Evolutionary conservation across 2,329 filamentous ascomycete genomes (phyloP).

Genomic region (Apiospora saccharicola): DNA sequence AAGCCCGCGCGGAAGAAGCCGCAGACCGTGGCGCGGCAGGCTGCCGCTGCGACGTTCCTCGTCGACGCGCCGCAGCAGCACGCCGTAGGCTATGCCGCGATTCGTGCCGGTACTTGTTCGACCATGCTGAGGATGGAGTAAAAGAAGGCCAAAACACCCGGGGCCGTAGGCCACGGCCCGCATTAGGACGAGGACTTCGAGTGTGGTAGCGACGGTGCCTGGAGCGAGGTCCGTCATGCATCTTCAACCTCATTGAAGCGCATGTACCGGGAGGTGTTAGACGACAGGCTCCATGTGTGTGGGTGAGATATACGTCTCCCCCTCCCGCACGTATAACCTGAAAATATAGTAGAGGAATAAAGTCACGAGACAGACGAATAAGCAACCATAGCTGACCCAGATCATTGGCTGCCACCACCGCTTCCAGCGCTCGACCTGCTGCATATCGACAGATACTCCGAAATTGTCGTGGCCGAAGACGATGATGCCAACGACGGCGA

Average conservation of each 20-base stretch:
- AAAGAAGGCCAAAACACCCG: constrained; percentile 48
- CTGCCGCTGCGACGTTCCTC: constrained; percentile 51
- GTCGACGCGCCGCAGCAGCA: constrained; percentile 44
- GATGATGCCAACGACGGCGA: constrained; percentile 40
- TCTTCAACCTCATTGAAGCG: constrained; percentile 39
- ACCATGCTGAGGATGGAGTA: constrained; percentile 49
- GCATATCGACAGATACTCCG: constrained; percentile 40
- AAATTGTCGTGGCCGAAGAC: constrained; percentile 43
- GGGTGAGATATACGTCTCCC: background rate
- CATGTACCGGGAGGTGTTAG: no score
- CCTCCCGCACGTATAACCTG: background rate
- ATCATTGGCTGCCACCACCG: constrained; percentile 46
- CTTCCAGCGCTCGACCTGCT: constrained; percentile 43
- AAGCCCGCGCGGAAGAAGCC: constrained; percentile 64
- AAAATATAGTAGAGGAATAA: background rate
- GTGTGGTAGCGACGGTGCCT: constrained; percentile 43
- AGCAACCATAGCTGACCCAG: constrained; percentile 42
- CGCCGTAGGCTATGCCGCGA: constrained; percentile 48
- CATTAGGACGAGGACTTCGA: constrained; percentile 47
- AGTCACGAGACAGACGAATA: background rate
- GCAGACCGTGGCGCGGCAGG: constrained; percentile 57
- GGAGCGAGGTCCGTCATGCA: constrained; percentile 46
- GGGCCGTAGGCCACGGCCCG: constrained; percentile 50
- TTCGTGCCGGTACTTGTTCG: constrained; percentile 48
- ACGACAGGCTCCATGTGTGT: no score